Conservation (phyloP, 1,284 basidiomycete species). For the Rhodotorula sp. region DNA sequence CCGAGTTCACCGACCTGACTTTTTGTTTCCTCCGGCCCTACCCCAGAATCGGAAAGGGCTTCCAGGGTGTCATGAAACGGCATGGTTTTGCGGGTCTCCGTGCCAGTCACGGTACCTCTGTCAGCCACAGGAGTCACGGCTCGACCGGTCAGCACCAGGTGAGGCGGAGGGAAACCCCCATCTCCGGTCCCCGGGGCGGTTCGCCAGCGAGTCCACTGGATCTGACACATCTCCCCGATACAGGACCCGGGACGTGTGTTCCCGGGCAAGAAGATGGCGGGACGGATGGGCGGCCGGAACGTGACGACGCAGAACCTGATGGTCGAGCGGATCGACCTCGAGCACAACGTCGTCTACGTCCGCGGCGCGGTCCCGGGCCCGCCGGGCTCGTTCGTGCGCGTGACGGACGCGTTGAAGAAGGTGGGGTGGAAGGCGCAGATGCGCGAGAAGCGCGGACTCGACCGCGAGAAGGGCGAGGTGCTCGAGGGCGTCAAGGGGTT, state of each 20-base stretch:
- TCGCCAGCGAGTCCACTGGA: background rate
- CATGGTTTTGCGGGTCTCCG: slow-evolving; percentile 90
- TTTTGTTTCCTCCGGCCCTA: too few species aligned
- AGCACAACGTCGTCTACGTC: slow-evolving; percentile 90
- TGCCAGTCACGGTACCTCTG: slow-evolving; percentile 94
- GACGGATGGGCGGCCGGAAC: slow-evolving; percentile 81
- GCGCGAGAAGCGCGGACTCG: slow-evolving; percentile 47
- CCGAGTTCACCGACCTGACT: too few species aligned
- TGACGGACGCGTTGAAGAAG: slow-evolving; percentile 84
- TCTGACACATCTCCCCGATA: background rate
- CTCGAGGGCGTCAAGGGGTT: slow-evolving; percentile 77
- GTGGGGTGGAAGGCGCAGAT: slow-evolving; percentile 62
- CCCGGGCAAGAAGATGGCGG: slow-evolving; percentile 94
- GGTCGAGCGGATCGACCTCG: slow-evolving; percentile 51
- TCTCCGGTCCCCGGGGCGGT: background rate
- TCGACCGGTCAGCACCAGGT: slow-evolving; percentile 95
- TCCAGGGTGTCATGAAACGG: slow-evolving; percentile 95
- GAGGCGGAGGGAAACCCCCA: slow-evolving; percentile 40
- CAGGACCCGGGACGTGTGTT: slow-evolving; percentile 44
- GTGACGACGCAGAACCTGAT: slow-evolving; percentile 59
- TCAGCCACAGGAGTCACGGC: slow-evolving; percentile 89
- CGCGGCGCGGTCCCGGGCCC: slow-evolving; percentile 59
- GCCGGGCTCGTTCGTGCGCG: slow-evolving; percentile 54
- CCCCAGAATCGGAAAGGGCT: slow-evolving; percentile 80
- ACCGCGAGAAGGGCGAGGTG: slow-evolving; percentile 49